A percentile compares a stretch with the other conserved stretches of the same genome.
These are phyloP conservation scores for Kwoniella shandongensis DNA, from an alignment of 768 basidiomycete genomes.

Conservation along the genomic window DNA sequence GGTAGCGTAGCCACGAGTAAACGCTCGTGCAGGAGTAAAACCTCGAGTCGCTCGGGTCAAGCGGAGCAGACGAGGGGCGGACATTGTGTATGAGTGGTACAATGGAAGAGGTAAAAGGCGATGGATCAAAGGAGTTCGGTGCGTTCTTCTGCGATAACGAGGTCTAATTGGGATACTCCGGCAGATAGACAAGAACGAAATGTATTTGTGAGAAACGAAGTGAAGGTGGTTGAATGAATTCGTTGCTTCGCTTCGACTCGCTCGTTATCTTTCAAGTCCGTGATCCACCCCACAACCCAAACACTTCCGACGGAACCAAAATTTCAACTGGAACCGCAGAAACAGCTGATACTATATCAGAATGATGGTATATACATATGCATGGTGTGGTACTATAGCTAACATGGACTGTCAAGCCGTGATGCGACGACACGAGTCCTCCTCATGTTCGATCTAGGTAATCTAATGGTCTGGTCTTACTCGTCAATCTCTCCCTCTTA, in stretches of 20 bases:
- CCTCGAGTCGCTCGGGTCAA: slow-evolving; percentile 7
- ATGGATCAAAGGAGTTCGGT: too few relatives aligned
- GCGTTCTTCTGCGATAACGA: too few relatives aligned
- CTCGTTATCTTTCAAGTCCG: not conserved
- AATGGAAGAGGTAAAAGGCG: not conserved
- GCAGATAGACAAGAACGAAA: too few relatives aligned
- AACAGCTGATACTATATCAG: too few relatives aligned
- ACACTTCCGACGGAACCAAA: slow-evolving; percentile 3
- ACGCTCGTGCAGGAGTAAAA: not conserved
- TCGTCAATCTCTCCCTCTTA: slow-evolving; percentile 31
- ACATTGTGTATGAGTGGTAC: slow-evolving; percentile 6
- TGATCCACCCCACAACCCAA: not conserved
- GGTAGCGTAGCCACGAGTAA: slow-evolving; percentile 9
- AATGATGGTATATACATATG: too few relatives aligned
- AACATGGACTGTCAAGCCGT: too few relatives aligned
- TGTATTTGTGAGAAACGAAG: too few relatives aligned
- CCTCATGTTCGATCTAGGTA: slow-evolving; percentile 30
- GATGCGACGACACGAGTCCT: not conserved
- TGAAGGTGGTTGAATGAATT: too few relatives aligned
- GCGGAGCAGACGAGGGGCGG: slow-evolving; percentile 8
- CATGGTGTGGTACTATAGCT: too few relatives aligned
- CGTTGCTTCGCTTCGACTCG: too few relatives aligned
- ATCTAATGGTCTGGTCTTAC: slow-evolving; percentile 41
- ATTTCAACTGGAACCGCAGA: not conserved
- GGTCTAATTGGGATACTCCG: too few relatives aligned